phyloP scores from a whole-genome alignment of 805 yeast species.

The Lachancea meyersii region DNA sequence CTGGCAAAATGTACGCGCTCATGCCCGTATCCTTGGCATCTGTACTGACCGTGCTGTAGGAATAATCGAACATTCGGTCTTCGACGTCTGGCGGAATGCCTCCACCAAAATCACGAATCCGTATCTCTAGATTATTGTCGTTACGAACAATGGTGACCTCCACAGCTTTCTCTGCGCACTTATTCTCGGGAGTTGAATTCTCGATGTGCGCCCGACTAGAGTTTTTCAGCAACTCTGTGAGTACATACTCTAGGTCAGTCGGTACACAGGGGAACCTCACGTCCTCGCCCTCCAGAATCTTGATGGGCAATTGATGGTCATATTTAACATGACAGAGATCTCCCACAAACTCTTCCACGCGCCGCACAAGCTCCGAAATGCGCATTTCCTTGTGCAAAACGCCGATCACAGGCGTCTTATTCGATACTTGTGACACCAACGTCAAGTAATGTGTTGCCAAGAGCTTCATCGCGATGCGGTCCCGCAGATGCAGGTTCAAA shows the following conservation, averaged over 20 bases:
- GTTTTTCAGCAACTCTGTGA: conserved; percentile 82
- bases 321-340: conserved; percentile 80
- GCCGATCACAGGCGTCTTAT: conserved; percentile 47
- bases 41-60: conserved; percentile 70
- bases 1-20: conserved; percentile 60
- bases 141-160: conserved; percentile 29
- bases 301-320: conserved; percentile 61
- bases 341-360: conserved; percentile 68
- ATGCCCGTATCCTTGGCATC: conserved; percentile 46
- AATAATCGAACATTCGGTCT: conserved; percentile 71
- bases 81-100: conserved; percentile 71
- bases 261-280: conserved; percentile 77
- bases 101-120: conserved; percentile 82
- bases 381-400: conserved; percentile 61
- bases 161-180: conserved; percentile 22
- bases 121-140: conserved; percentile 50
- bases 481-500: conserved; percentile 69
- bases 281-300: conserved; percentile 50
- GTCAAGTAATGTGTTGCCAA: conserved; percentile 80
- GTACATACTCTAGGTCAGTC: conserved; percentile 78
- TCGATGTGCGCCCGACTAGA: conserved; percentile 86
- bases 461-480: conserved; percentile 80
- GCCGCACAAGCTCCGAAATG: conserved; percentile 55
- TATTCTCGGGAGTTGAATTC: conserved; percentile 32
- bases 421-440: conserved; percentile 40